Percentiles rank a stretch among this genome's conserved stretches.
phyloP scores from a whole-genome alignment of 495 filamentous ascomycete genomes.

The Halenospora varia region DNA sequence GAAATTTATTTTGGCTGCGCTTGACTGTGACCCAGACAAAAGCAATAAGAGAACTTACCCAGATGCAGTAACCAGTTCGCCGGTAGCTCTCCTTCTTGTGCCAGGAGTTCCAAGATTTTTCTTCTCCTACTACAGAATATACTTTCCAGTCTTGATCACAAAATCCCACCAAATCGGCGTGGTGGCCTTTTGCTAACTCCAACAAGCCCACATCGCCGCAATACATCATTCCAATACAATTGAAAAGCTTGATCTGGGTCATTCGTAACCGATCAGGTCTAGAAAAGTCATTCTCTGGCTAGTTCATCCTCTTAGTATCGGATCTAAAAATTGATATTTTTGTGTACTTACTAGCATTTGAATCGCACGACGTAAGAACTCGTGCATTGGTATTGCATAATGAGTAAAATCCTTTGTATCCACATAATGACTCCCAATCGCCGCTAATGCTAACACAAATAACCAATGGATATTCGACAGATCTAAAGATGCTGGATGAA shows the following conservation, averaged over 20 bases:
- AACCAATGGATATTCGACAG: constrained; percentile 39
- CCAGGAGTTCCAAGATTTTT: constrained; percentile 16
- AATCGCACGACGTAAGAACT: constrained; percentile 41
- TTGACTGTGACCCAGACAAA: too few relatives aligned
- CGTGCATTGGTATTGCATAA: constrained; percentile 35
- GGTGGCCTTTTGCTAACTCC: constrained; percentile 25
- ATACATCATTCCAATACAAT: constrained; percentile 40
- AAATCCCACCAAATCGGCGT: constrained; percentile 34
- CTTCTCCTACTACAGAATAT: background rate
- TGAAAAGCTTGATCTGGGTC: constrained; percentile 38
- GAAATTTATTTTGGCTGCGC: too few relatives aligned
- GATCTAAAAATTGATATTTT: too few relatives aligned
- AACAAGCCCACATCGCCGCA: constrained; percentile 30
- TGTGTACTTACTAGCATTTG: constrained; percentile 30
- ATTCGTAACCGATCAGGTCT: constrained; percentile 21
- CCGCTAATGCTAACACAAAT: constrained; percentile 37
- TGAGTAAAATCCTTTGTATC: constrained; percentile 26
- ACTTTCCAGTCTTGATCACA: constrained; percentile 27
- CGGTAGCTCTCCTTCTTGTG: constrained; percentile 34
- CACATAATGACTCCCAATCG: constrained; percentile 41
- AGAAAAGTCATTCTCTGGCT: constrained; percentile 30
- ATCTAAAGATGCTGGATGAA: constrained; percentile 40
- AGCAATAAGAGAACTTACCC: constrained; percentile 24
- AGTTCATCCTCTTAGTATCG: too few relatives aligned
- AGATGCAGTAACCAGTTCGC: constrained; percentile 43